phyloP scores from a whole-genome alignment of 257 asterid genomes.

The Solanum pennellii region DNA sequence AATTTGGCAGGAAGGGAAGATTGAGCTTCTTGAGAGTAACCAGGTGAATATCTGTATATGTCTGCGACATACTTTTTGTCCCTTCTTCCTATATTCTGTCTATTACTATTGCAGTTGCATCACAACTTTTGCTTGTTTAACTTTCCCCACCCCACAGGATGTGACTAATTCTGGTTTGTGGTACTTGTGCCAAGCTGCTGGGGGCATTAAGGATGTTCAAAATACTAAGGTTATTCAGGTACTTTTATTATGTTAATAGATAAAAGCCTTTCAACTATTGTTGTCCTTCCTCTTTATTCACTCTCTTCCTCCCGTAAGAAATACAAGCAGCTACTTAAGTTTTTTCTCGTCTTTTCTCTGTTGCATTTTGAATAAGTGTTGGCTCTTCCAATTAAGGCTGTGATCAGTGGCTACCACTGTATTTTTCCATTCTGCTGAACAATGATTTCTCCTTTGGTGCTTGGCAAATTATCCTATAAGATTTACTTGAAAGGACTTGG shows the following conservation, averaged over 20 bases:
- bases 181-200: constrained; percentile 76
- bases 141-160: constrained; percentile 28
- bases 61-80: neutral
- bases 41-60: constrained; percentile 35
- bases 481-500: neutral
- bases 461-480: neutral
- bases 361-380: neutral
- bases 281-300: neutral
- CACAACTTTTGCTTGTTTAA: neutral
- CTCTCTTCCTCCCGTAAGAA: neutral
- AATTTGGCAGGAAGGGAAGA: constrained; percentile 60
- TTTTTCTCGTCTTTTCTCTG: neutral
- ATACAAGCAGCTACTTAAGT: neutral
- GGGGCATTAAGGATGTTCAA: constrained; percentile 34
- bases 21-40: constrained; percentile 68
- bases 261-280: neutral
- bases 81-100: neutral
- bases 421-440: neutral
- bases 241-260: neutral
- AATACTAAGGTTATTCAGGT: constrained; percentile 54
- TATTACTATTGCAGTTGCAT: neutral
- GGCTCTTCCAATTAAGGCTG: neutral
- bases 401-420: neutral
- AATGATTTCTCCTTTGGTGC: neutral
- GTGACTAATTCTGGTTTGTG: constrained; percentile 65